phyloP scores from a whole-genome alignment of 345 rosid species.

The Acer negundo region DNA sequence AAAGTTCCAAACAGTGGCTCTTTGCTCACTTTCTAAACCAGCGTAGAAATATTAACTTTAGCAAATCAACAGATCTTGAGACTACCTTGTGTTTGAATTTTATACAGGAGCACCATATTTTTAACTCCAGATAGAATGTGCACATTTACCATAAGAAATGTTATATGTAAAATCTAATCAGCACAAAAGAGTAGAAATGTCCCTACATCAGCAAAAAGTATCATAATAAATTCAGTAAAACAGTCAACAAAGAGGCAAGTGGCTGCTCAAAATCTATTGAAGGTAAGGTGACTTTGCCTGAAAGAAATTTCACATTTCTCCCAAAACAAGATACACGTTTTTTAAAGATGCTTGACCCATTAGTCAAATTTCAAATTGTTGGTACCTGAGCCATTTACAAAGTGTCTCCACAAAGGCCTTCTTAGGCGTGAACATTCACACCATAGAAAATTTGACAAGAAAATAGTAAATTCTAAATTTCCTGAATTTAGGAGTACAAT shows the following conservation, averaged over 20 bases:
- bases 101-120: background rate
- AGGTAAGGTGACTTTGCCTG: background rate
- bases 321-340: background rate
- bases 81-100: background rate
- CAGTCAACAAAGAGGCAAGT: background rate
- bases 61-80: background rate
- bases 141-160: background rate
- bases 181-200: background rate
- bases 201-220: background rate
- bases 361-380: background rate
- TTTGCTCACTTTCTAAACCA: background rate
- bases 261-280: background rate
- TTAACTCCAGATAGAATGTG: background rate
- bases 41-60: background rate
- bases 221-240: background rate
- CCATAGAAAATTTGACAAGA: background rate
- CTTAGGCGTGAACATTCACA: background rate
- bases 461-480: background rate
- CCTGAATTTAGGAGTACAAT: constrained; percentile 3
- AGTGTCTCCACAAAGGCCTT: constrained; percentile 1
- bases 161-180: background rate
- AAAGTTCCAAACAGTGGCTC: background rate
- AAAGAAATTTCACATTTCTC: background rate
- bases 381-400: background rate
- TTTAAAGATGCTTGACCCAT: background rate